phyloP scores from a whole-genome alignment of 148 eudicot genomes.

The Dysphania ambrosioides region DNA sequence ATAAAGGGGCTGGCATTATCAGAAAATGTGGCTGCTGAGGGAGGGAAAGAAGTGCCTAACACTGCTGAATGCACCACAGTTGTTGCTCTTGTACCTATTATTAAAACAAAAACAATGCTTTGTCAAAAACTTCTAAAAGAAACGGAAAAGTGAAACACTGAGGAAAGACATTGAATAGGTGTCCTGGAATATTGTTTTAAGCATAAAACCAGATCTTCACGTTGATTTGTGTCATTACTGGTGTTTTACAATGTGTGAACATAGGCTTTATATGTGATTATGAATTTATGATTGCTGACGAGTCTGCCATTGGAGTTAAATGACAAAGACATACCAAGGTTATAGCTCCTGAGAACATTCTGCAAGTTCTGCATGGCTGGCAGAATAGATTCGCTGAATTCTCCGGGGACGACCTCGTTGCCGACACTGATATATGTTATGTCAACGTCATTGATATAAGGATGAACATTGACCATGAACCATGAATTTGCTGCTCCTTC shows the following conservation, averaged over 20 bases:
- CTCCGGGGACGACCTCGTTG: constrained; percentile 52
- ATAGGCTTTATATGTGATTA: no score
- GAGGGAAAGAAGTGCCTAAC: constrained; percentile 43
- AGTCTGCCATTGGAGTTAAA: no score
- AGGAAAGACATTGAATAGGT: no score
- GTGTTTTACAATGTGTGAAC: no score
- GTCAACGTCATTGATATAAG: constrained; percentile 27
- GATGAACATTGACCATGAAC: constrained; percentile 37
- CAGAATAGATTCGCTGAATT: constrained; percentile 27
- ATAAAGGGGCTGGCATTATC: constrained; percentile 21
- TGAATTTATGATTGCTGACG: no score
- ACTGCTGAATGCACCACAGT: constrained; percentile 40
- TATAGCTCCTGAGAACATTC: constrained; percentile 23
- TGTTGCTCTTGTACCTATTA: constrained; percentile 34
- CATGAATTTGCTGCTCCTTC: constrained; percentile 34
- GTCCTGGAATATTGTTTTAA: background rate
- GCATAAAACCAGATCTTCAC: background rate
- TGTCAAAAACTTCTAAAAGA: no score
- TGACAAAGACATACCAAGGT: constrained; percentile 32
- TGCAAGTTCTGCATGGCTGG: constrained; percentile 56
- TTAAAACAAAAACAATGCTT: no score
- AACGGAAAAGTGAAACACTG: no score
- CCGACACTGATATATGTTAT: constrained; percentile 49
- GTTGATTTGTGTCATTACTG: no score
- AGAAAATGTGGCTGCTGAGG: constrained; percentile 40